Percentiles rank a stretch among this genome's conserved stretches.
phyloP scores from a whole-genome alignment of 257 asterid genomes.

The Ilex aquifolium region DNA sequence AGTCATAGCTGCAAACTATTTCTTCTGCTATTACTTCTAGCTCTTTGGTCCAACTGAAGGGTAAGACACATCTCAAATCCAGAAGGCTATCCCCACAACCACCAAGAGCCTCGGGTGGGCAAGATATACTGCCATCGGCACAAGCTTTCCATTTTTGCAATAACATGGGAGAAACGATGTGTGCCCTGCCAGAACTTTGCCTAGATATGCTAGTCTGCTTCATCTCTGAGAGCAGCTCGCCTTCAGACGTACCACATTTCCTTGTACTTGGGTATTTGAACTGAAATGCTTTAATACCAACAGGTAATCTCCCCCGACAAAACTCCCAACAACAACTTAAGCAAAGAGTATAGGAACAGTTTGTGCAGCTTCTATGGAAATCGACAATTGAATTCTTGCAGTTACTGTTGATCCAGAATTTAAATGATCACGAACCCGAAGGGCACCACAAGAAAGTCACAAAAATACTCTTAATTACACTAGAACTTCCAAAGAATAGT shows the following conservation, averaged over 20 bases:
- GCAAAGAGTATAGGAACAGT: constrained; percentile 81
- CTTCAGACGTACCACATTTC: constrained; percentile 37
- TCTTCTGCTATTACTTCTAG: constrained; percentile 72
- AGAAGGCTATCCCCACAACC: constrained; percentile 76
- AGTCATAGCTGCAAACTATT: constrained; percentile 38
- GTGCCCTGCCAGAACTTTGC: constrained; percentile 28
- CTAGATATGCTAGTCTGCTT: constrained; percentile 22
- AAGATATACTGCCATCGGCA: constrained; percentile 56
- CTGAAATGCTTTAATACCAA: constrained; percentile 13
- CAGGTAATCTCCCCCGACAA: constrained; percentile 32
- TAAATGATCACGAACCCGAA: constrained; percentile 20
- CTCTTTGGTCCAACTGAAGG: constrained; percentile 64
- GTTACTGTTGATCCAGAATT: constrained; percentile 54
- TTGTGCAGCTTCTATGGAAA: constrained; percentile 85
- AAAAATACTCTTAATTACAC: constrained; percentile 13
- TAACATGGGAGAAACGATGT: constrained; percentile 20
- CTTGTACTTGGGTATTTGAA: constrained; percentile 40
- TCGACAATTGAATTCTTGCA: constrained; percentile 71
- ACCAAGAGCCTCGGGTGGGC: constrained; percentile 68
- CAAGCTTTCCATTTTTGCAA: constrained; percentile 38
- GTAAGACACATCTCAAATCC: constrained; percentile 60
- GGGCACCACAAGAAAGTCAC: constrained; percentile 15
- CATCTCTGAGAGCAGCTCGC: constrained; percentile 24
- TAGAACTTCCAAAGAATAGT: constrained; percentile 13
- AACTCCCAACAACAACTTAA: constrained; percentile 73